A percentile compares a stretch with the other conserved stretches of the same genome.
phyloP scores from a whole-genome alignment of 192 early-diverging fungal species.

The Coemansia guatemalensis region DNA sequence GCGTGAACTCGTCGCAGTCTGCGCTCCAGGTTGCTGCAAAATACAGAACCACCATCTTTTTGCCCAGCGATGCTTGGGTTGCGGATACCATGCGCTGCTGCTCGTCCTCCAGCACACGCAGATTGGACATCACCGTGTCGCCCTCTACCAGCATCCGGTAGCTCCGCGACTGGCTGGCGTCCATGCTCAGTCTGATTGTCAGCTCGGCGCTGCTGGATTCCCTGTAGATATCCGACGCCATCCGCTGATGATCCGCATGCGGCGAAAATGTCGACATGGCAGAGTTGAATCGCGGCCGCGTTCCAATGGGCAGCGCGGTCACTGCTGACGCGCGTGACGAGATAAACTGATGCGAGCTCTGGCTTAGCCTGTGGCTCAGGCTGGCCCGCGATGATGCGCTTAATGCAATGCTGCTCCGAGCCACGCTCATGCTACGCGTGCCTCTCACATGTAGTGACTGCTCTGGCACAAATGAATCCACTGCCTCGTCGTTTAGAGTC shows the following conservation, averaged over 20 bases:
- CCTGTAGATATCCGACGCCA: constrained; percentile 8
- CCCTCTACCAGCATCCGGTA: constrained; percentile 47
- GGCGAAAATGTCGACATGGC: constrained; percentile 26
- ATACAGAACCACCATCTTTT: constrained; percentile 35
- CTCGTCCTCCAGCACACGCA: constrained; percentile 45
- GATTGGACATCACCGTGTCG: constrained; percentile 35
- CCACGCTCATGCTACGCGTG: constrained; percentile 44
- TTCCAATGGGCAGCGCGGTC: constrained; percentile 40
- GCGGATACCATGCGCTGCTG: constrained; percentile 32
- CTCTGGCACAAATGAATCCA: constrained; percentile 9
- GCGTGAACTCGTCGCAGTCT: constrained; percentile 51
- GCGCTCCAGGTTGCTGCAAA: constrained; percentile 54
- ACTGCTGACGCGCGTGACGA: constrained; percentile 12
- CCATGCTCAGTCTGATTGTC: constrained; percentile 49
- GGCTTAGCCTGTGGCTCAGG: constrained; percentile 36
- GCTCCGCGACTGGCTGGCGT: constrained; percentile 45
- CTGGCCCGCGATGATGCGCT: constrained; percentile 29
- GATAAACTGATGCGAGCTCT: constrained; percentile 22
- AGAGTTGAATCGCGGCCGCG: constrained; percentile 42
- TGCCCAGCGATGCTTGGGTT: constrained; percentile 26
- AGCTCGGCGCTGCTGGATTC: constrained; percentile 25
- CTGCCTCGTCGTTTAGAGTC: neutral
- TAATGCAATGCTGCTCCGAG: constrained; percentile 34
- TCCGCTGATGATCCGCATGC: neutral
- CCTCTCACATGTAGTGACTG: constrained; percentile 21